These are phyloP conservation scores for Closterium sp. DNA, from an alignment of 139 green algal genomes.

Conservation along the genomic window DNA sequence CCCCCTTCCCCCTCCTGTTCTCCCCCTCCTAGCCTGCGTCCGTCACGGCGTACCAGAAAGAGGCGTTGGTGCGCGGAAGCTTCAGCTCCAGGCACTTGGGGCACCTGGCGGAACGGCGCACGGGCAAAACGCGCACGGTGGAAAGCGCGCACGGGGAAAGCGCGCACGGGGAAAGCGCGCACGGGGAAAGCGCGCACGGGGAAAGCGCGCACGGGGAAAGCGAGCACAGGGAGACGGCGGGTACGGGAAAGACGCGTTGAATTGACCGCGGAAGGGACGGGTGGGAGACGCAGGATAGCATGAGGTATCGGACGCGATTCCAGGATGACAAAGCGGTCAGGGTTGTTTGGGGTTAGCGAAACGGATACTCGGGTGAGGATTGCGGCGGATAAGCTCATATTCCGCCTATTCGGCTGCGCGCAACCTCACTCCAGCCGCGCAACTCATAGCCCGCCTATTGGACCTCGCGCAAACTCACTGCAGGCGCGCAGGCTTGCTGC, in stretches of 20 bases:
- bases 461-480: conserved; percentile 7
- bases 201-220: background rate
- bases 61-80: conserved; percentile 67
- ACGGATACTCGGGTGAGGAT: background rate
- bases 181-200: background rate
- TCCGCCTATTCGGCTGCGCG: background rate
- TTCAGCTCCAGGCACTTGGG: conserved; percentile 84
- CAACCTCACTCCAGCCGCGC: conserved; percentile 29
- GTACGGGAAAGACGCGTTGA: background rate
- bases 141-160: background rate
- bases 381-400: background rate
- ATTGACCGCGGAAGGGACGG: background rate
- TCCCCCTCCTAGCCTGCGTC: background rate
- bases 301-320: background rate
- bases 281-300: background rate
- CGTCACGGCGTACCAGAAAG: conserved; percentile 67
- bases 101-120: conserved; percentile 56
- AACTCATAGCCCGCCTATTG: background rate
- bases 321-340: background rate
- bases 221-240: background rate
- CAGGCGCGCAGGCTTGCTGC: conserved; percentile 49
- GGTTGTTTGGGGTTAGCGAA: background rate
- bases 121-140: background rate
- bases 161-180: background rate
- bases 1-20: background rate